Conservation (phyloP, 129 eudicot genomes). For the Erigeron canadensis region DNA sequence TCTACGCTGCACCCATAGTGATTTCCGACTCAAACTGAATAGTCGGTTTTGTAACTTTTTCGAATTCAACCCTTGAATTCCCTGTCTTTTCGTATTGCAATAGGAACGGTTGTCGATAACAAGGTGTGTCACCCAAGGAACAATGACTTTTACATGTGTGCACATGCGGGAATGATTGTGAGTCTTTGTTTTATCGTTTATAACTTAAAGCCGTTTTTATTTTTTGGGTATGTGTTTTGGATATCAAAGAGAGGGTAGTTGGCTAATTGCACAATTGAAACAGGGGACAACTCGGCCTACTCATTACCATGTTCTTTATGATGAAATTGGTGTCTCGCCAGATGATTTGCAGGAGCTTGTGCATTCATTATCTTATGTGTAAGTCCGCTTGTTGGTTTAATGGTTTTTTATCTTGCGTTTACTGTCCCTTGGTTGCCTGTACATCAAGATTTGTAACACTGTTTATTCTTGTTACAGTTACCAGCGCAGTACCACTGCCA, state of each 20-base stretch:
- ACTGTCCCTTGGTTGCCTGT: not conserved
- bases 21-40: no score
- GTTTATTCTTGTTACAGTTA: conserved; percentile 44
- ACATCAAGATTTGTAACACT: not conserved
- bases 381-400: conserved; percentile 18
- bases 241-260: not conserved
- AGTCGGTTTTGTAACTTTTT: no score
- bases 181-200: conserved; percentile 33
- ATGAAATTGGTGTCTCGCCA: conserved; percentile 69
- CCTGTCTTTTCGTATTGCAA: not conserved
- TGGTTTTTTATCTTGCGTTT: not conserved
- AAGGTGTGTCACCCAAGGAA: conserved; percentile 72
- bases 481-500: conserved; percentile 90
- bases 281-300: conserved; percentile 91
- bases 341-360: conserved; percentile 82
- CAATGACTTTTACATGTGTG: conserved; percentile 74
- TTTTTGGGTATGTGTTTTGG: not conserved
- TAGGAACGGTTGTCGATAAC: conserved; percentile 78
- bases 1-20: no score
- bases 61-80: not conserved
- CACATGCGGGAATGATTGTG: conserved; percentile 85
- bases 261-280: conserved; percentile 8
- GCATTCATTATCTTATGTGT: conserved; percentile 76
- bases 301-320: conserved; percentile 69
- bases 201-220: not conserved